Evolutionary conservation across 768 basidiomycete species (phyloP).

Genomic region (Pleurotus pulmonarius): DNA sequence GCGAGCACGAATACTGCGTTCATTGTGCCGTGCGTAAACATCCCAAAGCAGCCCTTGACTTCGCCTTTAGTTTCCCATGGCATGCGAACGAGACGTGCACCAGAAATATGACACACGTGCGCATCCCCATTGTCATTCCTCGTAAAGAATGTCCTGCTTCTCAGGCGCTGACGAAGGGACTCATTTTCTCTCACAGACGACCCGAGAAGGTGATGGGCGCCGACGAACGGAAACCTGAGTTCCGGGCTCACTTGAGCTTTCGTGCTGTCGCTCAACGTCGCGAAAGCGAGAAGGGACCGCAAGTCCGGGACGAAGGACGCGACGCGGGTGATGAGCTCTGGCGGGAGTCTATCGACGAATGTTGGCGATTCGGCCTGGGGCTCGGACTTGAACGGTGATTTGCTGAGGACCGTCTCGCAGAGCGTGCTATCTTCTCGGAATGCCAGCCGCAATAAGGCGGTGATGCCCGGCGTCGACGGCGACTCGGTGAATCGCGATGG

Average conservation of each 20-base stretch:
- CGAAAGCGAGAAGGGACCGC: background rate
- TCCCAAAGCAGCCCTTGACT: too few species aligned
- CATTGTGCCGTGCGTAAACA: too few species aligned
- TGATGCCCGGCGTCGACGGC: slow-evolving; percentile 13
- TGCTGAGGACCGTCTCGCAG: background rate
- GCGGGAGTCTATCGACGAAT: background rate
- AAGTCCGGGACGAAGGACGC: background rate
- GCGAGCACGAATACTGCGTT: too few species aligned
- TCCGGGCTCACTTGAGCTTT: background rate
- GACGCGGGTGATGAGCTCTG: background rate
- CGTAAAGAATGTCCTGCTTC: background rate
- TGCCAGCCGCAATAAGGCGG: slow-evolving; percentile 12
- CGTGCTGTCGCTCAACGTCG: background rate
- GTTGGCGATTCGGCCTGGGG: background rate
- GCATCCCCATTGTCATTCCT: too few species aligned
- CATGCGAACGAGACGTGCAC: too few species aligned
- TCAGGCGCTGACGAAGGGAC: background rate
- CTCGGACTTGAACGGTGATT: background rate
- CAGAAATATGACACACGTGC: too few species aligned
- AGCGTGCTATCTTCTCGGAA: background rate
- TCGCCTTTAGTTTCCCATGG: too few species aligned
- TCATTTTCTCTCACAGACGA: background rate
- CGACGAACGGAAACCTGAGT: background rate
- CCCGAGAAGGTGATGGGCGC: background rate
- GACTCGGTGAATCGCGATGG: background rate